These are phyloP conservation scores for Cornus controversa DNA, from an alignment of 148 eudicot species.

Conservation along the genomic window DNA sequence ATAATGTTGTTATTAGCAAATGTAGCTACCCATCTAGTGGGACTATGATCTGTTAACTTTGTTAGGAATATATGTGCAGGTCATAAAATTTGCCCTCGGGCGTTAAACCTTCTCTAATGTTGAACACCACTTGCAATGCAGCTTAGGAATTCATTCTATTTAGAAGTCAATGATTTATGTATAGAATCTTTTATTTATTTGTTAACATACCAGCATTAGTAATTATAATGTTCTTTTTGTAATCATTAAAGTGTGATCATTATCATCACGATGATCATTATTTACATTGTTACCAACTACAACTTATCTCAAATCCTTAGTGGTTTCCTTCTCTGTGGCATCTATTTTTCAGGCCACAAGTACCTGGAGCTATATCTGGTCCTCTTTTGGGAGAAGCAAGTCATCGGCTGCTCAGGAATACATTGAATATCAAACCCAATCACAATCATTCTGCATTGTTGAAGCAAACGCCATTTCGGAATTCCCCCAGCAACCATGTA, in stretches of 20 bases:
- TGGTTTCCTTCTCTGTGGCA: not conserved
- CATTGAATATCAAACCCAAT: slow-evolving; percentile 61
- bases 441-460: slow-evolving; percentile 36
- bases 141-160: not conserved
- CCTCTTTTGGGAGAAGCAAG: slow-evolving; percentile 91
- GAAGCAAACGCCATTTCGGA: slow-evolving; percentile 36
- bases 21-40: not conserved
- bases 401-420: slow-evolving; percentile 77
- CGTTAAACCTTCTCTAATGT: not conserved
- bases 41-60: not conserved
- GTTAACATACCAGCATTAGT: not conserved
- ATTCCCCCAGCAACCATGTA: slow-evolving; percentile 42
- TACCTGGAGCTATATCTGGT: slow-evolving; percentile 66
- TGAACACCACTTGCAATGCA: not conserved
- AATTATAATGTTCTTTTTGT: not conserved
- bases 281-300: not conserved
- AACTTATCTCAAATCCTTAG: not conserved
- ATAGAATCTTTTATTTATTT: not conserved
- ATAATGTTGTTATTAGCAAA: not conserved
- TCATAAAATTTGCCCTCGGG: not conserved
- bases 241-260: not conserved
- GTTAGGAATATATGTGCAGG: no score
- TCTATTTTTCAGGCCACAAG: slow-evolving; percentile 61
- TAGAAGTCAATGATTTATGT: not conserved
- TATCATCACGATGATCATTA: not conserved